Conservation (phyloP, 352 stramenopile genomes). For the Phytopythium vexans region DNA sequence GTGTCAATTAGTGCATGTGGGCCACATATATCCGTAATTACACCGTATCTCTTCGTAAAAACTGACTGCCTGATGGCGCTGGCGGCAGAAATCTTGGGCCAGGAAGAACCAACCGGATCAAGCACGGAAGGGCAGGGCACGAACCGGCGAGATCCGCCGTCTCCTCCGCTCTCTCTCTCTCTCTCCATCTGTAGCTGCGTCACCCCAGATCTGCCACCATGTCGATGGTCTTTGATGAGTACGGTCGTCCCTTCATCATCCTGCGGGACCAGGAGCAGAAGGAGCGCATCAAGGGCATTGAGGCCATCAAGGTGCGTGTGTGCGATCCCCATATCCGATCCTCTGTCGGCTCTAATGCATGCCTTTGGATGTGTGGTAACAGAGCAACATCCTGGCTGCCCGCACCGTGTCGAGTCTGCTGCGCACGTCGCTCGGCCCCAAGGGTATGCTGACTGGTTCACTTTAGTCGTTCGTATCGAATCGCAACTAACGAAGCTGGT, state of each 20-base stretch:
- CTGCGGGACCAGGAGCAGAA: conserved; percentile 99
- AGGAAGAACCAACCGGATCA: too few relatives aligned
- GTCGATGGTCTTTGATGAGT: conserved; percentile 98
- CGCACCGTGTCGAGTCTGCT: conserved; percentile 96
- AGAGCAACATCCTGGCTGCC: conserved; percentile 99
- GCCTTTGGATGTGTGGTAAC: not conserved
- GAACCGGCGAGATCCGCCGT: too few relatives aligned
- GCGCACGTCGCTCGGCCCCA: conserved; percentile 97
- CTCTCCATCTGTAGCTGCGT: not conserved
- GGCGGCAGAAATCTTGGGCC: too few relatives aligned
- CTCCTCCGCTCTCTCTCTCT: not conserved
- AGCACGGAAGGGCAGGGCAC: too few relatives aligned
- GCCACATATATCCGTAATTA: too few relatives aligned
- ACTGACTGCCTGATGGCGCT: too few relatives aligned
- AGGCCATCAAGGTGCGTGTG: conserved; percentile 93
- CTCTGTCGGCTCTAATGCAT: not conserved
- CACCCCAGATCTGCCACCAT: conserved; percentile 37
- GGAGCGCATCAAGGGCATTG: conserved; percentile 97
- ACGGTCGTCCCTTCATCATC: conserved; percentile 99
- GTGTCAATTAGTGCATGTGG: too few relatives aligned
- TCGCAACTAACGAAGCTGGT: not conserved
- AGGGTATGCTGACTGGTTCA: conserved; percentile 55
- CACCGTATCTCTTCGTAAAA: too few relatives aligned
- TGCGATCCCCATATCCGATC: not conserved
- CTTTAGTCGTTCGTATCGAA: too few relatives aligned